These are phyloP conservation scores for Mycoemilia scoparia DNA, from an alignment of 192 early-diverging fungal species.

Conservation along the genomic window DNA sequence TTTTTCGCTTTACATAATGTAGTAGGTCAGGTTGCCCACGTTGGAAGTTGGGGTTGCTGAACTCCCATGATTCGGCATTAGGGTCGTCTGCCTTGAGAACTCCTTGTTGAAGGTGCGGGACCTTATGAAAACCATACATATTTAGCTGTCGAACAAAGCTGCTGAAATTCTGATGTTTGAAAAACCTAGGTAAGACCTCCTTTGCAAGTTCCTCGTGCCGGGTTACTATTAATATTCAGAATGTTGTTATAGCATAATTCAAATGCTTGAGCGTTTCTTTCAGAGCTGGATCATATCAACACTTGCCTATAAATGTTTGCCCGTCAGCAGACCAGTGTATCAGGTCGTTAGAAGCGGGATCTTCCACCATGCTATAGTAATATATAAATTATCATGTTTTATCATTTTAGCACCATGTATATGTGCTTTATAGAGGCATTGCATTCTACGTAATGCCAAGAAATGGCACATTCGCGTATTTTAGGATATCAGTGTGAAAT, in stretches of 20 bases:
- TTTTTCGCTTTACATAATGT: conserved; percentile 73
- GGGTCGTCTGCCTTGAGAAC: conserved; percentile 51
- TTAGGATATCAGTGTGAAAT: not conserved
- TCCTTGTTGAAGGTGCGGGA: conserved; percentile 85
- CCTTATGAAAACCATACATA: conserved; percentile 95
- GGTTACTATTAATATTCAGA: conserved; percentile 29
- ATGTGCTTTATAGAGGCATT: too few species aligned
- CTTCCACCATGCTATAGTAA: conserved; percentile 68
- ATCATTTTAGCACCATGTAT: conserved; percentile 1
- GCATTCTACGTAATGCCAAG: too few species aligned
- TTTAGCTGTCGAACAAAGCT: conserved; percentile 85
- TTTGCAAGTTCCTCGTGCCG: conserved; percentile 65
- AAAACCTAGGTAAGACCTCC: conserved; percentile 63
- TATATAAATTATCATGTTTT: conserved; percentile 2
- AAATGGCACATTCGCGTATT: not conserved
- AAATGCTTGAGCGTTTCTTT: not conserved
- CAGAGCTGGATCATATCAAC: not conserved
- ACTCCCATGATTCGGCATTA: conserved; percentile 77
- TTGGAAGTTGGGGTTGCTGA: conserved; percentile 78
- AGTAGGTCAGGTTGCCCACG: conserved; percentile 77
- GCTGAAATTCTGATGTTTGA: conserved; percentile 85
- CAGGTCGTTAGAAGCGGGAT: conserved; percentile 58
- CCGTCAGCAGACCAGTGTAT: conserved; percentile 84
- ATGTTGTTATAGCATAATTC: conserved; percentile 3
- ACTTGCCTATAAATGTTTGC: conserved; percentile 59